Evolutionary conservation across 345 rosid species (phyloP).

Genomic region (Isatis tinctoria): DNA sequence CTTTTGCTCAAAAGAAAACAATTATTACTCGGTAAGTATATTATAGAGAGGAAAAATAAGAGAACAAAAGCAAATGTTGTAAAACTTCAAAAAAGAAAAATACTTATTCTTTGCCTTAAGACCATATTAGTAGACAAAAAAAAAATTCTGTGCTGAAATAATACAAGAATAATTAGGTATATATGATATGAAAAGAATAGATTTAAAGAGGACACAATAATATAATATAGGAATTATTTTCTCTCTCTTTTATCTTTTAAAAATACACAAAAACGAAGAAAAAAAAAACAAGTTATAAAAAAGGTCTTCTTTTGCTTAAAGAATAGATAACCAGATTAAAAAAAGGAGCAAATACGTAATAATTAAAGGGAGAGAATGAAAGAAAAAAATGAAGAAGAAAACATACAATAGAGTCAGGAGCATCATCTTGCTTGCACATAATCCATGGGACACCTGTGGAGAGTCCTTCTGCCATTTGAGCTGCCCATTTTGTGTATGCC

Average conservation of each 20-base stretch:
- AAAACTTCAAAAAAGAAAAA: not conserved
- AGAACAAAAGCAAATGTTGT: not conserved
- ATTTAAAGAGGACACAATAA: not conserved
- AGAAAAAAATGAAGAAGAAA: not conserved
- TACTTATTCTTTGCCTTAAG: not conserved
- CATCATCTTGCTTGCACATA: constrained; percentile 68
- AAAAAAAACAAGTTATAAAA: too few species aligned
- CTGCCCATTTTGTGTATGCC: constrained; percentile 57
- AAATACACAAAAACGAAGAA: not conserved
- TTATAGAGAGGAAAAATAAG: constrained; percentile 4
- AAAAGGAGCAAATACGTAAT: not conserved
- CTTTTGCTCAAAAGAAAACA: not conserved
- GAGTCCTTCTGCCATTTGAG: constrained; percentile 55
- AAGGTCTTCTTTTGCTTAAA: not conserved
- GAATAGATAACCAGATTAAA: not conserved
- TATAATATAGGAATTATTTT: not conserved
- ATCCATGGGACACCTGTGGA: constrained; percentile 74
- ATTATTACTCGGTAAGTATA: not conserved
- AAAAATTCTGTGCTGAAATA: not conserved
- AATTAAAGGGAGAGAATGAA: not conserved
- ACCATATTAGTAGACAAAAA: not conserved
- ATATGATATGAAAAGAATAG: not conserved
- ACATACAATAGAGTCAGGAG: constrained; percentile 60
- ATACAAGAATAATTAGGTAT: not conserved
- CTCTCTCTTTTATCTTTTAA: not conserved